phyloP scores from a whole-genome alignment of 495 filamentous ascomycete genomes.

The Xylaria acuta region DNA sequence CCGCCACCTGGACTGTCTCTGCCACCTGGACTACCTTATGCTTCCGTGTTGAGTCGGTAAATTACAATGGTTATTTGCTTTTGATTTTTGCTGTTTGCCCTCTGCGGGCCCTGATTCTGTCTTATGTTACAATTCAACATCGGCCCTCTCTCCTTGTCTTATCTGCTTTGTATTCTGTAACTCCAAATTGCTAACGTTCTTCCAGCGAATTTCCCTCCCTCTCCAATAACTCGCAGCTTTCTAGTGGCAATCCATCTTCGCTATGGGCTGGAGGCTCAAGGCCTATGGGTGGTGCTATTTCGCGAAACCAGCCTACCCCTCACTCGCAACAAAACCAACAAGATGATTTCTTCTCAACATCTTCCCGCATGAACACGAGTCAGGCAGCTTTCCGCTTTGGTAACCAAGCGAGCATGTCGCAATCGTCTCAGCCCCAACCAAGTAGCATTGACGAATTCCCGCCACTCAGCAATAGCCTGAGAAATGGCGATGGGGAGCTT shows the following conservation, averaged over 20 bases:
- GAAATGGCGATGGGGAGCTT: slow-evolving; percentile 72
- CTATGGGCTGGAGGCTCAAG: slow-evolving; percentile 65
- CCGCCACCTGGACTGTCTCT: slow-evolving; percentile 6
- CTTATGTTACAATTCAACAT: neutral
- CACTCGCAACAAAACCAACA: slow-evolving; percentile 61
- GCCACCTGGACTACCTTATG: slow-evolving; percentile 17
- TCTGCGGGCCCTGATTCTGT: neutral
- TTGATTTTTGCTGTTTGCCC: neutral
- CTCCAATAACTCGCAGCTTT: slow-evolving; percentile 70
- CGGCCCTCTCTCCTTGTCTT: neutral
- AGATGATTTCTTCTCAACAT: slow-evolving; percentile 65
- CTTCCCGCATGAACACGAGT: slow-evolving; percentile 58
- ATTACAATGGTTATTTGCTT: neutral
- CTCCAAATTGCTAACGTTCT: slow-evolving; percentile 27
- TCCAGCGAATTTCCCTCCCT: slow-evolving; percentile 83
- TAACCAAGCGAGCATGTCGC: slow-evolving; percentile 58
- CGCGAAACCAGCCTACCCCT: slow-evolving; percentile 68
- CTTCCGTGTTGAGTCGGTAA: slow-evolving; percentile 25
- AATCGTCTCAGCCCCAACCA: slow-evolving; percentile 68
- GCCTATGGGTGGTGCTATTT: slow-evolving; percentile 61
- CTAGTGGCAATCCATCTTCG: slow-evolving; percentile 49
- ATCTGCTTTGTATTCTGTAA: neutral
- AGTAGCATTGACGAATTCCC: slow-evolving; percentile 84
- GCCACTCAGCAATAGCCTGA: slow-evolving; percentile 65
- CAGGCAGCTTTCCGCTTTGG: slow-evolving; percentile 68